Base-by-base conservation (phyloP, 495 filamentous ascomycete genomes). In the Xylaria telfairii region DNA sequence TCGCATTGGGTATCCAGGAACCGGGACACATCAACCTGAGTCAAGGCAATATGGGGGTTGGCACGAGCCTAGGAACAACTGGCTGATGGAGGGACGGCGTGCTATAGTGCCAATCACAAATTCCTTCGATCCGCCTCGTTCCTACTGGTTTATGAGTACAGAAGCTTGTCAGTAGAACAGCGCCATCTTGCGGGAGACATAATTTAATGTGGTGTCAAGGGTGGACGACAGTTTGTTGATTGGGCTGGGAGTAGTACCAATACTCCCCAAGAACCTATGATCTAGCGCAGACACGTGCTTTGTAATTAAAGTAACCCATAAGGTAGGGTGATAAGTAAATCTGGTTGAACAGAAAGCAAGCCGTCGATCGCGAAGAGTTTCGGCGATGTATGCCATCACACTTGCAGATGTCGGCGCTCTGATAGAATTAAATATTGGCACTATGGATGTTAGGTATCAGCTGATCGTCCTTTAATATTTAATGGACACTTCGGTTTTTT, bases 271-370 rank as follows among this genome's bases (percentile, higher is more conserved):
- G 47, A 42, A 19, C 19, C 32, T 54, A 28, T 53, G 32, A 24
- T 30, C 19, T 39, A 24, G 46, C 39, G 44, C 44, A 37, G 28
- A 53, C 26, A 65, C 32, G 28, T 65, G 28, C 42, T 32, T 49
- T 4, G 42, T 34, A 47, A 49, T 46, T 65, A 49, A 65, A 49
- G 41, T 34, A 34, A 28, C 42, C 42, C 5, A n/a, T 64, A 32
- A 30, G 26, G 26, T 32, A 46, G 32, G 39, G 28, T 49, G 21
- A 44, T 30, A 30, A 49, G 37, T 24, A 3, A 39, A 49, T 37
- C 64, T 13, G 49, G 64, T 56, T 56, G 26, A 54, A 67, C 34
- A 47, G 64, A 56, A 37, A 67, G 42, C 10, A 54, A 15, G n/a
- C 24, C 42, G 49, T 34, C 44, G 65, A 67, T 59, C 39, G 39